Conservation (phyloP, 345 rosid genomes). For the Lepidium didymum region DNA sequence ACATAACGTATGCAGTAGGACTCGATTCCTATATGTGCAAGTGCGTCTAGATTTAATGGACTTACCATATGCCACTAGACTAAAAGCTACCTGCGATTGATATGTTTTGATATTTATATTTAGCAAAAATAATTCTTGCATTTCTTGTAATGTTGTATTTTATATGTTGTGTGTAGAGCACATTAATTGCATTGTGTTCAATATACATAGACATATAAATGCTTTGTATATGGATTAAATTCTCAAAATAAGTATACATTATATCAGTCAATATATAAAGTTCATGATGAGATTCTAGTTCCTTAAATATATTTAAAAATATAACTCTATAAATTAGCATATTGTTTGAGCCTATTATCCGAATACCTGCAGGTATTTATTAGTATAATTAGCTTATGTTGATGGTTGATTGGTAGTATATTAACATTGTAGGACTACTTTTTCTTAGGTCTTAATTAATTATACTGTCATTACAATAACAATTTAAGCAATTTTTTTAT, state of each 20-base stretch:
- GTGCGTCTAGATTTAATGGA: too few relatives aligned
- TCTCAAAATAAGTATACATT: conserved; percentile 5
- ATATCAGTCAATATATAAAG: conserved; percentile 2
- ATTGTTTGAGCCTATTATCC: background rate
- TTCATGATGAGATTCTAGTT: conserved; percentile 10
- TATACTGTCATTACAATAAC: background rate
- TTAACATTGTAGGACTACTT: background rate
- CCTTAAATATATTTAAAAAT: background rate
- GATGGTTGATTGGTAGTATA: background rate
- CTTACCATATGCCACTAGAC: too few relatives aligned
- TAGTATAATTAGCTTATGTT: background rate
- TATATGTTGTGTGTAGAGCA: conserved; percentile 1
- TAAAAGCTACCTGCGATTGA: too few relatives aligned
- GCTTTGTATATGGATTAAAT: conserved; percentile 7
- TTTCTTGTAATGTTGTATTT: too few relatives aligned
- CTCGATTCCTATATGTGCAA: too few relatives aligned
- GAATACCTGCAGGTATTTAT: background rate
- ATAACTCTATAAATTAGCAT: background rate
- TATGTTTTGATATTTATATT: too few relatives aligned
- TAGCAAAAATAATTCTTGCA: too few relatives aligned
- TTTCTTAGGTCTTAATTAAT: background rate
- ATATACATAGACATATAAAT: conserved; percentile 20
- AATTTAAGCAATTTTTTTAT: background rate
- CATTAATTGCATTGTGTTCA: conserved; percentile 20
- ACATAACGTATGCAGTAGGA: too few relatives aligned